Evolutionary conservation across 2,329 filamentous ascomycete species (phyloP).

Genomic region (Arthroderma sp.): DNA sequence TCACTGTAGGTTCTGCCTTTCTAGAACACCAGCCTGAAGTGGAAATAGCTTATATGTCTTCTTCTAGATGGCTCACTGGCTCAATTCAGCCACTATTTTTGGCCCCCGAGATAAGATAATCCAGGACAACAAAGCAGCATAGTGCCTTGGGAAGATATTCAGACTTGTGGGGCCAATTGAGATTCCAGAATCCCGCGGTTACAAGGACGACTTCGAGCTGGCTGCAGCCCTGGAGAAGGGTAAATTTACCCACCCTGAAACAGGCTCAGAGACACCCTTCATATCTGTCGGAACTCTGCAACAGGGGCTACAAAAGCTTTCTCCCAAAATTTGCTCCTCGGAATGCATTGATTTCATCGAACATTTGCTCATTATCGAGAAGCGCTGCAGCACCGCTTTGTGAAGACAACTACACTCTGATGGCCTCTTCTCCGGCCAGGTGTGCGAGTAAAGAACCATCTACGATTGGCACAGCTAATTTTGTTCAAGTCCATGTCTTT

Average conservation of each 20-base stretch:
- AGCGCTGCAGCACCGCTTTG: constrained; percentile 7
- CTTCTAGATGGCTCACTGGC: constrained; percentile 7
- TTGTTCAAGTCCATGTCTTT: no score
- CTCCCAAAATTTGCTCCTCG: no score
- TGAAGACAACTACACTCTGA: no score
- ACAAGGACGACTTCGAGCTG: constrained; percentile 6
- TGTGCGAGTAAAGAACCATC: no score
- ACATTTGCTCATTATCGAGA: constrained; percentile 5
- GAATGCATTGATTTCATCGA: constrained; percentile 7
- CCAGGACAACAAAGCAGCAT: constrained; percentile 7
- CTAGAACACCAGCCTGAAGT: neutral
- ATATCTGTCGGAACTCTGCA: no score
- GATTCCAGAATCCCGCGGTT: constrained; percentile 6
- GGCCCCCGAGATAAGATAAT: constrained; percentile 3
- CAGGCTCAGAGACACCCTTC: no score
- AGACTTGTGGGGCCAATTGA: constrained; percentile 5
- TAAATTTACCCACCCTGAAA: no score
- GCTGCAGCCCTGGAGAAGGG: constrained; percentile 5
- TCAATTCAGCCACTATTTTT: constrained; percentile 3
- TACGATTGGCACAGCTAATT: no score
- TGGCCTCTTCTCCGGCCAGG: no score
- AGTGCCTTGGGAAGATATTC: constrained; percentile 9
- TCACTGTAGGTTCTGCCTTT: constrained; percentile 5
- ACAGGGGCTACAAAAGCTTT: no score
- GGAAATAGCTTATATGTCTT: neutral